Base-by-base conservation (phyloP, 2,329 filamentous ascomycete genomes). In the Beauveria asiatica region DNA sequence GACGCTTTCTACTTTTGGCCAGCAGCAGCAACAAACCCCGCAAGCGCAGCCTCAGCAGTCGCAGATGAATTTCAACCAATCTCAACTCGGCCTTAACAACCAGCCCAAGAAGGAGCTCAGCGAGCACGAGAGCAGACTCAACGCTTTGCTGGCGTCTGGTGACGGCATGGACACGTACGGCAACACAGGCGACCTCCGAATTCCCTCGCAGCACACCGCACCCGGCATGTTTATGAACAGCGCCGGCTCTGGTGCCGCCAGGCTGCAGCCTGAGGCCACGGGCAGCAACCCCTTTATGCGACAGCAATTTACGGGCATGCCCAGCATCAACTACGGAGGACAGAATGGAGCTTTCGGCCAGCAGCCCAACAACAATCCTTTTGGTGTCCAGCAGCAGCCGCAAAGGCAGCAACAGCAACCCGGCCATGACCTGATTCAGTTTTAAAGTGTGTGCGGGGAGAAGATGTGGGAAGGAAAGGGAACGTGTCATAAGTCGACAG, bases 151-250 rank as follows among this genome's bases (percentile, higher is more conserved):
- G 49, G 83, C 92, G 3, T 85, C 83, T 25, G 92, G 94, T 65
- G 94, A 99, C 61, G 94, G 94, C 25, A 89, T 95, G 79, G 94
- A 99, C 71, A 99, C 94, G 0, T 99, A 95, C 72, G 94, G 94
- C 65, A 99, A 99, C 72, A 90, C 90, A n/a, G 94, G 94, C 66
- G 90, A 97, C 65, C 81, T 96, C 51, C 92, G 94, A 73, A 96
- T 99, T 64, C 94, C 94, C 1, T 87, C 94, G 2, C 94, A 99
- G 72, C 94, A 99, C 73, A 99, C 94, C 0, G 92, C 94, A 1
- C 94, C 94, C 0, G 94, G 93, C 27, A 95, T 90, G 0, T 99
- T 97, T 72, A 88, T 99, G 76, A 99, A 99, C 76, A 96, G 90
- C 62, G 92, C 94, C 7, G 94, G 94, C 54, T 80, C 88, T 42